Evolutionary conservation across 2,329 filamentous ascomycete genomes (phyloP), one percentile per base, ranked within the genome.

Genomic region (Drechslerella coelobrocha): DNA sequence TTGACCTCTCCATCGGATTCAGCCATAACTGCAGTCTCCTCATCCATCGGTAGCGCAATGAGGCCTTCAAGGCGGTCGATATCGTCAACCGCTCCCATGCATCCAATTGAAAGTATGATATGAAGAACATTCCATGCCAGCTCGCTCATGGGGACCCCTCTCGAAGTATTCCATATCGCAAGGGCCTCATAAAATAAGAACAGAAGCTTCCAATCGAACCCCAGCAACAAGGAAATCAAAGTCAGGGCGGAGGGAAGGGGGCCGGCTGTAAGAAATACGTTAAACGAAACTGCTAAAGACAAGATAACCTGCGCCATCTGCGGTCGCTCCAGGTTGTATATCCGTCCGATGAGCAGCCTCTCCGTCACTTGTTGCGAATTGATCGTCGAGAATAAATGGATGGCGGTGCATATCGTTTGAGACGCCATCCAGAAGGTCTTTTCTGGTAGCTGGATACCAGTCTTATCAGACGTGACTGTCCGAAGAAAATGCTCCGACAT

Each of bases 371-470:
- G 52, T 14, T 39, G 56, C 0, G 19, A 4, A 10, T 56, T 57
- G 9, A 59, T 17, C 0, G 54, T 21, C 1, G 65, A 69, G 8
- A 62, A 61, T 26, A 69, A 24, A 7, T 62, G 39, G 8, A 69
- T 57, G 0, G 51, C 65, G 19, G 57, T 47, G 14, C 57, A 57
- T 23, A 69, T 61, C 1, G 57, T 69, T 41, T 69, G 65, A 5
- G 65, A 69, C 12, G 65, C 65, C 65, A 69, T 69, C 65, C 65
- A 69, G 17, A 69, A 69, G 24, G 21, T 54, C 23, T 62, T 69
- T 23, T 69, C 65, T 1, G 57, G 52, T 27, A 54, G 27, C 2
- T 53, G 57, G 34, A 34, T 37, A 12, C 57, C 57, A 4, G 57
- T 8, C 17, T 69, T 69, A 4, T 39, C 47, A n/a, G 52, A 52